These are phyloP conservation scores for Cercospora janseana DNA, from an alignment of 2,329 filamentous ascomycete genomes.

Conservation along the genomic window DNA sequence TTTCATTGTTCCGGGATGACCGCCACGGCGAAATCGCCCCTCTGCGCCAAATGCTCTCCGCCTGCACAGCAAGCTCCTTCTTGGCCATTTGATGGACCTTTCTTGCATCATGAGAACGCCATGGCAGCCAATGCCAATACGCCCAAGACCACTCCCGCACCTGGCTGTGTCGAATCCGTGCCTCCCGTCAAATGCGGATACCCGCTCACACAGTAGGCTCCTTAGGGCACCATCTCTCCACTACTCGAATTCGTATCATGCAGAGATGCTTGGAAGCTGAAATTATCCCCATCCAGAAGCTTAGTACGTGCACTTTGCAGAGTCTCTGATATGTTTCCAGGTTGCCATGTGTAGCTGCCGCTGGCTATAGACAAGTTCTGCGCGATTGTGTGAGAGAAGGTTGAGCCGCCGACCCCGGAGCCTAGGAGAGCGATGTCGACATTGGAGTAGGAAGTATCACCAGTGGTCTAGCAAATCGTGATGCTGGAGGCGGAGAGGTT, in stretches of 20 bases:
- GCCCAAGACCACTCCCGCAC: background rate
- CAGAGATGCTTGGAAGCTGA: background rate
- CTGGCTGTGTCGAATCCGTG: background rate
- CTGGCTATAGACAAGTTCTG: background rate
- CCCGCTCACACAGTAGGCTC: background rate
- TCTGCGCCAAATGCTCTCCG: too few relatives aligned
- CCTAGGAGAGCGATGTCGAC: background rate
- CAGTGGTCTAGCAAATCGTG: background rate
- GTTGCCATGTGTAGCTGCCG: slow-evolving; percentile 4
- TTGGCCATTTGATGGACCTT: too few relatives aligned
- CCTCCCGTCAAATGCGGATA: background rate
- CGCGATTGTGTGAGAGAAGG: background rate
- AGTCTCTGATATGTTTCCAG: slow-evolving; percentile 4
- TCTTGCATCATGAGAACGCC: too few relatives aligned
- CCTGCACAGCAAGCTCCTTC: too few relatives aligned
- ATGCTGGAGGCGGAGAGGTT: slow-evolving; percentile 1
- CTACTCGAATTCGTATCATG: slow-evolving; percentile 1
- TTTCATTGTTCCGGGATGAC: too few relatives aligned
- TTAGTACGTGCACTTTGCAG: slow-evolving; percentile 6
- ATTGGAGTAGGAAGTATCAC: background rate
- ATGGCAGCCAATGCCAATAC: background rate
- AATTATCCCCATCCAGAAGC: background rate
- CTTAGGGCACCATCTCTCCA: background rate
- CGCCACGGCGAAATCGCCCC: too few relatives aligned
- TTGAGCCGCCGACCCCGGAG: background rate